Evolutionary conservation across 176 grass and related monocot genomes (phyloP), one percentile per base, ranked within the genome.

Genomic region (Avena atlantica): DNA sequence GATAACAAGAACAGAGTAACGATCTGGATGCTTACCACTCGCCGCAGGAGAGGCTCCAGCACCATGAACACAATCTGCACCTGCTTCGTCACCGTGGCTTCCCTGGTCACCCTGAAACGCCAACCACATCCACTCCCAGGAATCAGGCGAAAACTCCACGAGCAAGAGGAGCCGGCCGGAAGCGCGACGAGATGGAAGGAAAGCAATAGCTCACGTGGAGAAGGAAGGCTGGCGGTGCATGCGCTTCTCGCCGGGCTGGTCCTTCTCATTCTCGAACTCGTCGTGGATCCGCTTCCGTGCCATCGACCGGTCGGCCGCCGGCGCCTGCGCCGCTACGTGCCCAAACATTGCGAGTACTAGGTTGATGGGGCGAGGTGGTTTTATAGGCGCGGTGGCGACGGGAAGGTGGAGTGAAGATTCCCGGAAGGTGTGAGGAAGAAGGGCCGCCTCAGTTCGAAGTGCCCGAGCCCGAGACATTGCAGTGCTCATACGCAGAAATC

Each of bases 1-100:
- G 27, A 29, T 29, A 29, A 29, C 27, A 29, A 29, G 27, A 29
- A 29, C 27, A 29, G 27, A 29, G 27, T 29, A 29, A 29, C 44
- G 4, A 9, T 66, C 0, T 25, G 21, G 60, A 63, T 63, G n/a
- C 21, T 67, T 83, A 98, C 97, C 92, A 99, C 97, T 78, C 17
- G 84, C 49, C 97, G 97, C 16, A 99, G 29, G 8, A 92, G 69
- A 8, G 97, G 97, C 48, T 99, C 97, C 4, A 99, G n/a, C 4
- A 70, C 53, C 3, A 81, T 6, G 59, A 89, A 89, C 10, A 96
- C 12, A 66, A 11, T 90, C 58, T 91, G 76, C 72, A 90, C 5
- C 3, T 90, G 80, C 81, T 94, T 96, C 83, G 74, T 76, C 80
- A 90, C 78, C 89, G 90, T 78, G 48, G 94, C 97, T 57, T 99